Evolutionary conservation across 2,329 filamentous ascomycete genomes (phyloP).

Genomic region (Dothideomycetidae sp.): DNA sequence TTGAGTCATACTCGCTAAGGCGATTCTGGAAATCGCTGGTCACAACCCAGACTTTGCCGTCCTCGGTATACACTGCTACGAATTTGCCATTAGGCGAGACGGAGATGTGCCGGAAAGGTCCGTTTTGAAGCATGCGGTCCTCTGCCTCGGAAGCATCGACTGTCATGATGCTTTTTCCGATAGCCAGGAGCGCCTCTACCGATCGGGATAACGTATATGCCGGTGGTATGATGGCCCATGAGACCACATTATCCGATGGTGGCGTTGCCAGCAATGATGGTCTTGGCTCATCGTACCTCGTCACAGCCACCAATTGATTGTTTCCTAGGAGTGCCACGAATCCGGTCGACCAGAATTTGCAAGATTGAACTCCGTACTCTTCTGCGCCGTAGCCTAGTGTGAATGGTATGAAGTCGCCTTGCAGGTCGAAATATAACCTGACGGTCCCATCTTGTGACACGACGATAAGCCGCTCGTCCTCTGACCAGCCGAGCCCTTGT

Average conservation of each 20-base stretch:
- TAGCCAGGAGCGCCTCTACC: constrained; percentile 80
- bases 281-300: constrained; percentile 78
- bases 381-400: constrained; percentile 79
- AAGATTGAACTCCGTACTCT: constrained; percentile 73
- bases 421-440: constrained; percentile 77
- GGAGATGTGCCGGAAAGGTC: constrained; percentile 78
- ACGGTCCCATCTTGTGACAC: constrained; percentile 83
- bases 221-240: constrained; percentile 82
- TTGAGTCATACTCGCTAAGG: constrained; percentile 80
- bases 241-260: constrained; percentile 65
- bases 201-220: constrained; percentile 79
- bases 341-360: constrained; percentile 81
- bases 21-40: constrained; percentile 90
- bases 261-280: constrained; percentile 66
- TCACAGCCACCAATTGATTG: constrained; percentile 75
- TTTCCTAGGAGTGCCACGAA: constrained; percentile 85
- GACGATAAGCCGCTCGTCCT: constrained; percentile 81
- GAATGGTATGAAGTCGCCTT: constrained; percentile 90
- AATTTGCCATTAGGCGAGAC: constrained; percentile 86
- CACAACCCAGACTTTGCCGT: constrained; percentile 80
- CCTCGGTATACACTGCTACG: constrained; percentile 71
- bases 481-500: constrained; percentile 86
- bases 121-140: constrained; percentile 79
- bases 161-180: constrained; percentile 70
- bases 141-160: constrained; percentile 82